Conservation (phyloP, 768 basidiomycete species). For the Leccinum subtestaceum region DNA sequence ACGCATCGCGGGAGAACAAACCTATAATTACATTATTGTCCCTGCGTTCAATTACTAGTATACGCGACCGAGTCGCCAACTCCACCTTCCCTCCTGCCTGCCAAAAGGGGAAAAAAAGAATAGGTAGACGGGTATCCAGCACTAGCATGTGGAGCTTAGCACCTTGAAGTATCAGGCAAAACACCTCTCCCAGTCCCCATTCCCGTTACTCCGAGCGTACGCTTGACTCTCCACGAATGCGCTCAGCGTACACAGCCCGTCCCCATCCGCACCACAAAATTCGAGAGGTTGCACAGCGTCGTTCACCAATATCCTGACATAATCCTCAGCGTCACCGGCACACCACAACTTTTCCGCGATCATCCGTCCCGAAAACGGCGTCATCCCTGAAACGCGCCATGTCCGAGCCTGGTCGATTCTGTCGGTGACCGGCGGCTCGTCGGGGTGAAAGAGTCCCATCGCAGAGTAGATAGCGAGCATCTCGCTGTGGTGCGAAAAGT, state of each 20-base stretch:
- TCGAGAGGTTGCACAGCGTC: constrained; percentile 62
- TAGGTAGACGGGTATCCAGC: not conserved
- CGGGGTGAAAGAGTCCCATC: constrained; percentile 51
- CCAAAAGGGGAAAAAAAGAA: not conserved
- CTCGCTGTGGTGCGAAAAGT: constrained; percentile 86
- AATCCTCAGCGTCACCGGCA: constrained; percentile 31
- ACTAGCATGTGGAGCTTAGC: not conserved
- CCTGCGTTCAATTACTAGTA: too few relatives aligned
- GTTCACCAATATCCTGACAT: constrained; percentile 73
- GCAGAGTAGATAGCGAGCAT: constrained; percentile 75
- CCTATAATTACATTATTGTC: too few relatives aligned
- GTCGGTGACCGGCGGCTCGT: constrained; percentile 12
- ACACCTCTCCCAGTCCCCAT: constrained; percentile 71
- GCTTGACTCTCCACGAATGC: constrained; percentile 69
- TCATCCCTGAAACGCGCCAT: constrained; percentile 60
- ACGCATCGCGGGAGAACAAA: too few relatives aligned
- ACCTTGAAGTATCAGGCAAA: constrained; percentile 31
- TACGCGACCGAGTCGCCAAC: too few relatives aligned
- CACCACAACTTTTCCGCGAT: constrained; percentile 69
- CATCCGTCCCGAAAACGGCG: constrained; percentile 75
- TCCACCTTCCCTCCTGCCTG: too few relatives aligned
- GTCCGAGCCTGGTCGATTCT: constrained; percentile 27
- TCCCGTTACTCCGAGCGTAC: constrained; percentile 65
- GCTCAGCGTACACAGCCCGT: constrained; percentile 62
- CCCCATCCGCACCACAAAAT: constrained; percentile 52